A percentile compares a stretch with the other conserved stretches of the same genome.
Conservation (phyloP, 805 yeast genomes). For the Babjeviella inositovora region DNA sequence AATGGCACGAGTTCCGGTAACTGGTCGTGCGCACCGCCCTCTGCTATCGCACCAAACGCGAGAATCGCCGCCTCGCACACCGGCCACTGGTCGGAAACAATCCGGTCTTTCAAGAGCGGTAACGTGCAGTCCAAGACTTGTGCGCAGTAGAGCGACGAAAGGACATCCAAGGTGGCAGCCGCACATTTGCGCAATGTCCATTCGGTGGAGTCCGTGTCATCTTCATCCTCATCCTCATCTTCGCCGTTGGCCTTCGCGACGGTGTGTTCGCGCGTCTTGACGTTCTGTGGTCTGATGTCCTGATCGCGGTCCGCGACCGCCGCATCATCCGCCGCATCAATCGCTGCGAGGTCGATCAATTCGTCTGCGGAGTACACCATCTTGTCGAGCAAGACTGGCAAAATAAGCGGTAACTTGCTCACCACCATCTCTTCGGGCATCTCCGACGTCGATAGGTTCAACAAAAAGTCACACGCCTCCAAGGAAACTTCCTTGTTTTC, state of each 20-base stretch:
- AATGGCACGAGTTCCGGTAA: slow-evolving; percentile 75
- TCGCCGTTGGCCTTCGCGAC: slow-evolving; percentile 26
- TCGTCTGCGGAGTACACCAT: slow-evolving; percentile 88
- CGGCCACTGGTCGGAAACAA: slow-evolving; percentile 68
- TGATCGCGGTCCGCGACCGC: slow-evolving; percentile 69
- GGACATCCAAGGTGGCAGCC: slow-evolving; percentile 80
- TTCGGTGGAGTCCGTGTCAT: slow-evolving; percentile 47
- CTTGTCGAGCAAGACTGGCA: slow-evolving; percentile 65
- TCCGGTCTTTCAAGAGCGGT: slow-evolving; percentile 60
- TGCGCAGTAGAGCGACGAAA: slow-evolving; percentile 54
- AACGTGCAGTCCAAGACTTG: slow-evolving; percentile 51
- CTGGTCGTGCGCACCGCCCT: slow-evolving; percentile 66
- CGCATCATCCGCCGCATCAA: slow-evolving; percentile 66
- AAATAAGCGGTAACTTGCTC: slow-evolving; percentile 40
- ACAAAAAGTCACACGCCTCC: slow-evolving; percentile 86
- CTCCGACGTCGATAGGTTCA: slow-evolving; percentile 51
- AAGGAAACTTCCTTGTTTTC: slow-evolving; percentile 53
- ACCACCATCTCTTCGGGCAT: slow-evolving; percentile 37
- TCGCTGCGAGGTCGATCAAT: slow-evolving; percentile 39
- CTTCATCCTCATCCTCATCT: slow-evolving; percentile 63
- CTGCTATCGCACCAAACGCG: slow-evolving; percentile 91
- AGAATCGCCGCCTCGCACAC: slow-evolving; percentile 85
- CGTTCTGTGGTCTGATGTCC: slow-evolving; percentile 74
- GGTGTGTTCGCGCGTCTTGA: slow-evolving; percentile 35
- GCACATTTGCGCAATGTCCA: slow-evolving; percentile 93